These are phyloP conservation scores for Leishmania braziliensis DNA, from an alignment of 208 protist species.

Conservation along the genomic window DNA sequence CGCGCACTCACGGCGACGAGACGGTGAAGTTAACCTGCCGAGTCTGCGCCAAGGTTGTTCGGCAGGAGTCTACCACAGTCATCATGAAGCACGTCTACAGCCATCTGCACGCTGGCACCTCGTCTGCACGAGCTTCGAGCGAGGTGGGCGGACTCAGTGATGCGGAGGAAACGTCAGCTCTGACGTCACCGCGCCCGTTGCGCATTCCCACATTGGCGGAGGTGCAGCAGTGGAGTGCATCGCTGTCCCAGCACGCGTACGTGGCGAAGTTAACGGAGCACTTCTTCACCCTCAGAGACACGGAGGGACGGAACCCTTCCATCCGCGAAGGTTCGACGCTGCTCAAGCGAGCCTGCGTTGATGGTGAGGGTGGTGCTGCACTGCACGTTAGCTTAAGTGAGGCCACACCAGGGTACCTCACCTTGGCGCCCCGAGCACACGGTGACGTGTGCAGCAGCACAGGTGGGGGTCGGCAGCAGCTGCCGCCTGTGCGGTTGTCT, in stretches of 20 bases:
- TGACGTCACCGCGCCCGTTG: not conserved
- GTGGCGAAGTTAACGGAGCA: conserved; percentile 27
- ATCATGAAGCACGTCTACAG: conserved; percentile 54
- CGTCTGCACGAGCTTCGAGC: not conserved
- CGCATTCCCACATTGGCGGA: conserved; percentile 27
- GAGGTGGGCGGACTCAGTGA: not conserved
- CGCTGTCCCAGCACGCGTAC: conserved; percentile 49
- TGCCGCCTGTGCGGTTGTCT: not conserved
- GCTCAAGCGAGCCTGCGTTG: conserved; percentile 17
- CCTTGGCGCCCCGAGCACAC: not conserved
- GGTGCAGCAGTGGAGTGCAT: conserved; percentile 48
- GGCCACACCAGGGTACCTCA: not conserved
- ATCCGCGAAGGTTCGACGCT: conserved; percentile 17
- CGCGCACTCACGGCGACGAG: conserved; percentile 6
- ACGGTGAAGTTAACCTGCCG: conserved; percentile 50
- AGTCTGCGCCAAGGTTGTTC: conserved; percentile 53
- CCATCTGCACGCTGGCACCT: conserved; percentile 28
- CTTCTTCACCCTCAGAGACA: conserved; percentile 29
- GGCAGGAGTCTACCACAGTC: conserved; percentile 27
- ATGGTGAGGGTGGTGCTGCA: not conserved
- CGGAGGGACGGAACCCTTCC: conserved; percentile 9
- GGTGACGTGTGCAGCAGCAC: no score
- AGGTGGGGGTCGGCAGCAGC: not conserved
- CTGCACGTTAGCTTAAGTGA: not conserved
- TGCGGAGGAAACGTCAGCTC: not conserved